A percentile compares a stretch with the other conserved stretches of the same genome.
Conservation (phyloP, 208 protist species). For the Balamuthia mandrillaris region DNA sequence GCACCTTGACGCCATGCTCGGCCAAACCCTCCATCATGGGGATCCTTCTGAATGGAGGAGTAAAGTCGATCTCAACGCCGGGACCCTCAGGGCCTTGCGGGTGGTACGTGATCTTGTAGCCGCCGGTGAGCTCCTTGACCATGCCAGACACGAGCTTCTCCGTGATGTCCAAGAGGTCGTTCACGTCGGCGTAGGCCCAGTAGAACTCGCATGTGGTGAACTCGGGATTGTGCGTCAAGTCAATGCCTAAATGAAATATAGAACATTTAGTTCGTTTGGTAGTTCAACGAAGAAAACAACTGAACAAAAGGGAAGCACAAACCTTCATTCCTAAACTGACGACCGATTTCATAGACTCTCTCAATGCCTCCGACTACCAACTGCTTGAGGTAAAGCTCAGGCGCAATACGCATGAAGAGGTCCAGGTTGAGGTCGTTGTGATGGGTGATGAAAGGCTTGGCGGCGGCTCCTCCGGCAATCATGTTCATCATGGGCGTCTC, state of each 20-base stretch:
- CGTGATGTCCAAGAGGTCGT: constrained; percentile 97
- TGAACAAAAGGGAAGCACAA: not conserved
- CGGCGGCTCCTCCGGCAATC: constrained; percentile 97
- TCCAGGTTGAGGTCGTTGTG: constrained; percentile 98
- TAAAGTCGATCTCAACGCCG: constrained; percentile 95
- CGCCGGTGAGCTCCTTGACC: constrained; percentile 85
- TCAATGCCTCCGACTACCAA: constrained; percentile 98
- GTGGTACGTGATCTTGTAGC: constrained; percentile 89
- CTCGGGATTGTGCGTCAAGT: constrained; percentile 98
- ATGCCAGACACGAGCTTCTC: constrained; percentile 87
- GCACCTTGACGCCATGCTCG: constrained; percentile 81
- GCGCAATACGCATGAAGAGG: constrained; percentile 97
- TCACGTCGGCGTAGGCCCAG: constrained; percentile 98
- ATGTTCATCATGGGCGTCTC: constrained; percentile 98
- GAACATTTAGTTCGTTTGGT: no score
- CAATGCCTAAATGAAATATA: constrained; percentile 77
- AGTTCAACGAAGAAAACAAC: not conserved
- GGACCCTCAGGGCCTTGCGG: constrained; percentile 68
- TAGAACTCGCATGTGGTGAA: constrained; percentile 99
- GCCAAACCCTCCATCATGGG: constrained; percentile 93
- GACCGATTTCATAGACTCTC: constrained; percentile 99
- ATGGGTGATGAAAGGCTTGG: constrained; percentile 98
- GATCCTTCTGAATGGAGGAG: constrained; percentile 94
- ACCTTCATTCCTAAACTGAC: constrained; percentile 99
- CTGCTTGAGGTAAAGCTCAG: constrained; percentile 98